Base-by-base conservation (phyloP, 495 filamentous ascomycete species). In the Neurospora sp. region DNA sequence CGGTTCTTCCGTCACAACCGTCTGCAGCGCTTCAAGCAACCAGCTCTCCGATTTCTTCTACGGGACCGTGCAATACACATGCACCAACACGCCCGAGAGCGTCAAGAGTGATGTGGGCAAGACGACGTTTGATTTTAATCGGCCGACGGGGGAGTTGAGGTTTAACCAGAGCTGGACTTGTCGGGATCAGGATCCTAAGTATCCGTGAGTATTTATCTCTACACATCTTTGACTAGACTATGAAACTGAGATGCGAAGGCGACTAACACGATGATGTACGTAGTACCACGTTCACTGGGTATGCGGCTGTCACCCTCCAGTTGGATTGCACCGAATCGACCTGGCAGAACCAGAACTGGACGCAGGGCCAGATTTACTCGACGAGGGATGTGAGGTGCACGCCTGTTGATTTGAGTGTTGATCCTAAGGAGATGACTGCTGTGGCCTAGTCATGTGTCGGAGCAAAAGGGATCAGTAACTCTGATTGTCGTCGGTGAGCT, bases 91-190 rank as follows among this genome's bases (percentile, higher is more conserved):
- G n/a, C 73, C 35, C 5, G 8, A 37, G 18, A 42, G 66, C 20
- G 9, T 18, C 12, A 44, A 44, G 11, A 35, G 37, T 59, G 72
- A 46, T 1, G 5, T 40, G 10, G 66, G 76, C 23, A 66, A 73
- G 71, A 78, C 80, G 20, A 79, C 74, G 5, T 85, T 86, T 71
- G 75, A 77, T 70, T 86, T 81, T 69, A 79, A 72, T 73, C 75
- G 79, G 14, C 75, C 80, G 12, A 72, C 73, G 20, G 77, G 77
- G 37, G 72, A 72, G 59, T 71, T 86, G 31, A 75, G 78, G 23
- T 70, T 85, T 69, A 83, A 85, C 75, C 82, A 85, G 77, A 82
- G 78, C 2, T 86, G 84, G 84, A 74, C 70, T 5, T 86, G 84
- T 76, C 72, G 59, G 38, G 83, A 82, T 54, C 23, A 74, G 8